A percentile compares a stretch with the other conserved stretches of the same genome.
Evolutionary conservation across 2,329 filamentous ascomycete genomes (phyloP).

Genomic region (Westerdykella aurantiaca): DNA sequence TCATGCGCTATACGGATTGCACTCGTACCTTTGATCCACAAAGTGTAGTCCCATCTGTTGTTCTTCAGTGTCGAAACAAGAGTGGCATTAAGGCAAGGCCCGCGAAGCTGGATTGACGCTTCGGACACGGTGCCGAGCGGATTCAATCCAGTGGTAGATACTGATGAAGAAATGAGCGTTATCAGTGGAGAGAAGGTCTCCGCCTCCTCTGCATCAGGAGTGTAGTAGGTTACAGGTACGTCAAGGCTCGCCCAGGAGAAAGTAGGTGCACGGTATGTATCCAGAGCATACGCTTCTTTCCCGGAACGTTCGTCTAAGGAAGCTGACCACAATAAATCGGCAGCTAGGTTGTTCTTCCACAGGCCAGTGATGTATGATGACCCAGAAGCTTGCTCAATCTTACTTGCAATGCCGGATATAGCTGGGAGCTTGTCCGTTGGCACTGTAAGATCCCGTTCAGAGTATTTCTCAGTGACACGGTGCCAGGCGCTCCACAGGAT

Average conservation of each 20-base stretch:
- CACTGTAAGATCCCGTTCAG: constrained; percentile 22
- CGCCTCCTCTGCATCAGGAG: constrained; percentile 18
- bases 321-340: constrained; percentile 26
- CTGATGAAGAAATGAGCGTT: constrained; percentile 12
- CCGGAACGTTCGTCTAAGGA: background rate
- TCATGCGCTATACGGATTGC: constrained; percentile 24
- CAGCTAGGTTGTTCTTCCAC: constrained; percentile 27
- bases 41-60: constrained; percentile 17
- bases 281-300: constrained; percentile 7
- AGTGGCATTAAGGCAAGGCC: constrained; percentile 14
- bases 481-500: constrained; percentile 29
- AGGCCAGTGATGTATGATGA: constrained; percentile 32
- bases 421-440: constrained; percentile 27
- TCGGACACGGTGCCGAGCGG: constrained; percentile 21
- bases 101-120: constrained; percentile 19
- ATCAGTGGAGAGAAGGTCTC: constrained; percentile 12
- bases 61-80: constrained; percentile 13
- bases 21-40: constrained; percentile 24
- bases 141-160: constrained; percentile 20
- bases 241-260: constrained; percentile 33
- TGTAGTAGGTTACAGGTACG: constrained; percentile 18
- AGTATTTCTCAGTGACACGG: constrained; percentile 27
- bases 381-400: constrained; percentile 23
- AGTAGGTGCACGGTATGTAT: constrained; percentile 24
- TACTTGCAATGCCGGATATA: constrained; percentile 31